Conservation (phyloP, 2,329 filamentous ascomycete species). For the Colletotrichum tabaci region DNA sequence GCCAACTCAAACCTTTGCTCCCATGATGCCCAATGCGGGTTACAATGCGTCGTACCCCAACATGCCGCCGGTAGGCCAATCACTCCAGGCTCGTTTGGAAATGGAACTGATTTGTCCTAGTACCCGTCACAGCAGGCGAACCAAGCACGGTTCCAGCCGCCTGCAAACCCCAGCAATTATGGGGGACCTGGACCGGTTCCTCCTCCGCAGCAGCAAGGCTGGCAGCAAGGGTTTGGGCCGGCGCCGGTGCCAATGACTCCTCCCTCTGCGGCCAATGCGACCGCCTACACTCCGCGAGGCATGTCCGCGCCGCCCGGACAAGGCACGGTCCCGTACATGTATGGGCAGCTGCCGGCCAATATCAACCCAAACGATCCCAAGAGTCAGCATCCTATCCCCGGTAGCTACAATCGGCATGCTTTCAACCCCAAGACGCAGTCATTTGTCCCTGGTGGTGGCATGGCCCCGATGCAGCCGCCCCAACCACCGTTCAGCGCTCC, state of each 20-base stretch:
- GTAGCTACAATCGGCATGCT: conserved; percentile 85
- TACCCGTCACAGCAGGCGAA: conserved; percentile 47
- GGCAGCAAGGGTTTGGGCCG: conserved; percentile 56
- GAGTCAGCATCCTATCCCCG: conserved; percentile 86
- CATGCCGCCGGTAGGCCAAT: conserved; percentile 61
- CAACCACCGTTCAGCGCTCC: conserved; percentile 64
- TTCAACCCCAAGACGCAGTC: conserved; percentile 97
- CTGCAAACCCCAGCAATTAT: conserved; percentile 53
- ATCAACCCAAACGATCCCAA: conserved; percentile 80
- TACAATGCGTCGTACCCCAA: conserved; percentile 62
- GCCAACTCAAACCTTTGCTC: conserved; percentile 59
- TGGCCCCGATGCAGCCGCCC: conserved; percentile 62
- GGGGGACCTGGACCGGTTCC: conserved; percentile 51
- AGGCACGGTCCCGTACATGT: conserved; percentile 75
- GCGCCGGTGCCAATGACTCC: conserved; percentile 49
- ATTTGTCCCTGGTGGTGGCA: conserved; percentile 78
- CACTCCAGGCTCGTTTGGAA: not conserved
- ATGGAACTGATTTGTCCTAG: conserved; percentile 25
- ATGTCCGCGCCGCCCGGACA: conserved; percentile 47
- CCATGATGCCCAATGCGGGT: conserved; percentile 56
- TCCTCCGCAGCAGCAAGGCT: conserved; percentile 51
- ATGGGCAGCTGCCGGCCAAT: conserved; percentile 82
- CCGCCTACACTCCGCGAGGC: conserved; percentile 47
- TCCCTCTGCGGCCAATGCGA: conserved; percentile 45
- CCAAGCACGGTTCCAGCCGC: conserved; percentile 34